These are phyloP conservation scores for Boletus edulis DNA, from an alignment of 768 basidiomycete genomes.

Conservation along the genomic window DNA sequence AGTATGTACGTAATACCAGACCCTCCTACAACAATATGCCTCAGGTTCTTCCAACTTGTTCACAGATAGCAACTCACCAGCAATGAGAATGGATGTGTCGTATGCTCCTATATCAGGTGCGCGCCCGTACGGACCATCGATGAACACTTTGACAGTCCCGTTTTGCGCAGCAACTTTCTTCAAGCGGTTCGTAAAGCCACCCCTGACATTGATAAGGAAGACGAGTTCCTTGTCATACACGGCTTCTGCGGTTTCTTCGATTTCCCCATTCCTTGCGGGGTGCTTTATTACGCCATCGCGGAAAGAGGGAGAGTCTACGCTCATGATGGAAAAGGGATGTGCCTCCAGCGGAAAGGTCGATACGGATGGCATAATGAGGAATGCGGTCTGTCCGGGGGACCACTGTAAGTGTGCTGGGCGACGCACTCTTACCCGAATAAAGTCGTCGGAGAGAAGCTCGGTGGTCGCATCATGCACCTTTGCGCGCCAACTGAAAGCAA, in stretches of 20 bases:
- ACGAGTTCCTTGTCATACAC: slow-evolving; percentile 41
- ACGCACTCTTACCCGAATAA: slow-evolving; percentile 45
- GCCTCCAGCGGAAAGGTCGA: slow-evolving; percentile 47
- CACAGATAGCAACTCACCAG: slow-evolving; percentile 33
- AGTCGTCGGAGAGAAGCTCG: slow-evolving; percentile 43
- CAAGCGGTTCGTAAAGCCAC: slow-evolving; percentile 58
- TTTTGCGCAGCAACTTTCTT: slow-evolving; percentile 31
- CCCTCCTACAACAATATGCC: slow-evolving; percentile 35
- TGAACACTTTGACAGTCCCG: slow-evolving; percentile 40
- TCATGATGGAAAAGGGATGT: slow-evolving; percentile 64
- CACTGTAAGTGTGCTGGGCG: slow-evolving; percentile 49
- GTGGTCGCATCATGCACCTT: slow-evolving; percentile 35
- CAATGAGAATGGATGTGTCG: slow-evolving; percentile 47
- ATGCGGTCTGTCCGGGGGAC: slow-evolving; percentile 55
- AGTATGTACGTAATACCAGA: slow-evolving; percentile 49
- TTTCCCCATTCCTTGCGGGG: not conserved
- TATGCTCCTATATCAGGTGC: slow-evolving; percentile 41
- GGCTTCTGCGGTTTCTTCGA: not conserved
- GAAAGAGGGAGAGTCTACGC: slow-evolving; percentile 30
- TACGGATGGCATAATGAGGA: slow-evolving; percentile 47
- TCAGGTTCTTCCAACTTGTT: not conserved
- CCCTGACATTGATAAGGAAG: slow-evolving; percentile 57
- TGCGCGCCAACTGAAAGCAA: slow-evolving; percentile 27
- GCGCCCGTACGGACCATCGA: slow-evolving; percentile 61
- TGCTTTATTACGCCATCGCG: not conserved